phyloP scores from a whole-genome alignment of 1,284 basidiomycete genomes.

The Malassezia dermatis region DNA sequence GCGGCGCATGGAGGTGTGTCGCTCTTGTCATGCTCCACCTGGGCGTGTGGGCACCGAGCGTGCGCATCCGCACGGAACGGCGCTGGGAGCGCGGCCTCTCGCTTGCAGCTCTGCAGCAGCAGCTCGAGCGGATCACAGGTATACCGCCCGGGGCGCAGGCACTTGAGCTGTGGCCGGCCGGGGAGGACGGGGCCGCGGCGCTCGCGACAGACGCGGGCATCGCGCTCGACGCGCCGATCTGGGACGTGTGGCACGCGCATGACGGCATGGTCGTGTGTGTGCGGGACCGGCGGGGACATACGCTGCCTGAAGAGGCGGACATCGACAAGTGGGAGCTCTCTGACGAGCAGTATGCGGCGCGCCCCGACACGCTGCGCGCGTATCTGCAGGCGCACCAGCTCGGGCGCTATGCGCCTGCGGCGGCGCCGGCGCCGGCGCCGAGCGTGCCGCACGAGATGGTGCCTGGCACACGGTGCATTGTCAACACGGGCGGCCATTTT shows the following conservation, averaged over 20 bases:
- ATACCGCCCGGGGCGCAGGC: slow-evolving; percentile 7
- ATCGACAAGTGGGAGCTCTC: slow-evolving; percentile 14
- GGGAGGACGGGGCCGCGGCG: neutral
- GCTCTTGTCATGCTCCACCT: neutral
- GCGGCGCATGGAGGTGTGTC: neutral
- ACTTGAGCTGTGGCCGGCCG: neutral
- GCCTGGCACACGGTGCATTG: slow-evolving; percentile 68
- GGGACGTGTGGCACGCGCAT: neutral
- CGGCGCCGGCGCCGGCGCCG: slow-evolving; percentile 21
- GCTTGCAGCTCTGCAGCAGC: neutral
- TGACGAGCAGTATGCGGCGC: slow-evolving; percentile 14
- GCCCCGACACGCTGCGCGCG: slow-evolving; percentile 67
- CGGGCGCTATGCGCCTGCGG: slow-evolving; percentile 63
- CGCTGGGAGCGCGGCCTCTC: neutral
- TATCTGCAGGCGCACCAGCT: slow-evolving; percentile 82
- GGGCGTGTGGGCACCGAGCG: slow-evolving; percentile 7
- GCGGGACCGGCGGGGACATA: neutral
- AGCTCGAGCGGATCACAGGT: slow-evolving; percentile 11
- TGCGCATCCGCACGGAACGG: neutral
- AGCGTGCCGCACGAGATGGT: slow-evolving; percentile 47
- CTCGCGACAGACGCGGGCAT: neutral
- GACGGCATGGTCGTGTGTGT: slow-evolving; percentile 8
- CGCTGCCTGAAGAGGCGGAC: neutral
- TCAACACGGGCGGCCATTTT: slow-evolving; percentile 54
- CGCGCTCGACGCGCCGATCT: neutral